These are phyloP conservation scores for Polygonum maritimum DNA, from an alignment of 148 eudicot genomes.

Conservation along the genomic window DNA sequence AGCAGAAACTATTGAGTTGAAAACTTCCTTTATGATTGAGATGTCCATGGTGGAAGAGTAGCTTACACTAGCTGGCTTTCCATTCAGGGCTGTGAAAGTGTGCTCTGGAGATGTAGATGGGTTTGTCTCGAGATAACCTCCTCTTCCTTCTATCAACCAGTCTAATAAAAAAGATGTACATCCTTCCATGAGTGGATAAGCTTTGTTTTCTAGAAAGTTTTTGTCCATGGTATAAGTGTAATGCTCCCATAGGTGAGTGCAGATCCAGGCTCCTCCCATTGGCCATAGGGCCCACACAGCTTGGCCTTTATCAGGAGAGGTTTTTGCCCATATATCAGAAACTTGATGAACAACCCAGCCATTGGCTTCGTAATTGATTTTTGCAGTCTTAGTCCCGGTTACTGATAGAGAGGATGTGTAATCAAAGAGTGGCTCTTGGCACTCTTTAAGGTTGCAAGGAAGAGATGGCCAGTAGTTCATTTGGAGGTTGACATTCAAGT, in stretches of 20 bases:
- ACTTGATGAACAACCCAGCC: conserved; percentile 92
- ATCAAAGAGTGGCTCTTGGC: conserved; percentile 73
- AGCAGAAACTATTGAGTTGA: conserved; percentile 49
- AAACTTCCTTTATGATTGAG: conserved; percentile 64
- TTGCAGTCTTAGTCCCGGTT: conserved; percentile 67
- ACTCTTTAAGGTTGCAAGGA: conserved; percentile 69
- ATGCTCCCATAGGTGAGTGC: conserved; percentile 94
- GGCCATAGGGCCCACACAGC: conserved; percentile 93
- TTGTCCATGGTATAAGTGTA: conserved; percentile 70
- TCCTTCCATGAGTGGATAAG: conserved; percentile 73
- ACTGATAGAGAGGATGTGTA: conserved; percentile 45
- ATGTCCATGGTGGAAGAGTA: conserved; percentile 89
- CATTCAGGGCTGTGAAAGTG: conserved; percentile 56
- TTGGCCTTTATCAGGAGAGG: conserved; percentile 56
- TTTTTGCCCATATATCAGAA: conserved; percentile 91
- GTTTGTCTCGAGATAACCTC: conserved; percentile 63
- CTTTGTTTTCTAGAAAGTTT: conserved; percentile 49
- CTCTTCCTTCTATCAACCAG: conserved; percentile 68
- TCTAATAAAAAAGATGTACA: conserved; percentile 61
- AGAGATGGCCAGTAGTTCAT: conserved; percentile 97
- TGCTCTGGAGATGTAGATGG: conserved; percentile 95
- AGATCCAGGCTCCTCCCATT: conserved; percentile 95
- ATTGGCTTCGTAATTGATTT: conserved; percentile 59
- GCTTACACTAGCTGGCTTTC: conserved; percentile 77
- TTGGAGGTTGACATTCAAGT: conserved; percentile 84